Conservation (phyloP, 345 rosid species). For the Aquilaria malaccensis region DNA sequence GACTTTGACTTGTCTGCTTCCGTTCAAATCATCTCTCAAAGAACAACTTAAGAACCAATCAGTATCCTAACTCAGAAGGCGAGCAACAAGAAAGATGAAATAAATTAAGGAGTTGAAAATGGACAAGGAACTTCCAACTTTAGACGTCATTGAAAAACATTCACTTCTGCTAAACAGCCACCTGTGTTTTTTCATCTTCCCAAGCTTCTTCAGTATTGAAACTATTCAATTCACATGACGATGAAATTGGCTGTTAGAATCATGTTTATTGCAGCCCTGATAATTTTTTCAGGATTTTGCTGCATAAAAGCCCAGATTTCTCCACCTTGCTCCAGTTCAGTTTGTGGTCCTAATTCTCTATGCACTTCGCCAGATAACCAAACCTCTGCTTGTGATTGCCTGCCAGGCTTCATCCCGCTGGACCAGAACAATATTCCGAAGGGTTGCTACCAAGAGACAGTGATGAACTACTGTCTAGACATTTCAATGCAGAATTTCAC, state of each 20-base stretch:
- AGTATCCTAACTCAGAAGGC: too few species aligned
- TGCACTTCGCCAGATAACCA: conserved; percentile 19
- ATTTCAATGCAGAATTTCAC: conserved; percentile 14
- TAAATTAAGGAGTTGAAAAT: too few species aligned
- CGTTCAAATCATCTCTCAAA: too few species aligned
- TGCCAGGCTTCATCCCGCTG: conserved; percentile 21
- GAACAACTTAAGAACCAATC: too few species aligned
- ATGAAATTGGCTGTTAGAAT: background rate
- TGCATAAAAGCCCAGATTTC: conserved; percentile 9
- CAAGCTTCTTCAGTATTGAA: too few species aligned
- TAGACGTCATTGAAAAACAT: too few species aligned
- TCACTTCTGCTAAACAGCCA: too few species aligned
- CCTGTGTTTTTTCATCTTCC: too few species aligned
- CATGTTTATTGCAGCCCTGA: conserved; percentile 3
- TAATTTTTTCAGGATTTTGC: conserved; percentile 2
- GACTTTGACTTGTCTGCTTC: too few species aligned
- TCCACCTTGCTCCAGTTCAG: conserved; percentile 7
- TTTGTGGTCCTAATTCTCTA: conserved; percentile 23
- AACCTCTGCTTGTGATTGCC: conserved; percentile 15
- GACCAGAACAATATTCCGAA: conserved; percentile 12
- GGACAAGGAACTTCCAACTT: too few species aligned
- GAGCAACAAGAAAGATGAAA: too few species aligned
- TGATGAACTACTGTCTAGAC: conserved; percentile 19
- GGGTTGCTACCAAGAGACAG: conserved; percentile 23
- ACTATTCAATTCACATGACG: too few species aligned